Conservation (phyloP, 2,329 filamentous ascomycete genomes). For the Pseudogymnoascus sp. region DNA sequence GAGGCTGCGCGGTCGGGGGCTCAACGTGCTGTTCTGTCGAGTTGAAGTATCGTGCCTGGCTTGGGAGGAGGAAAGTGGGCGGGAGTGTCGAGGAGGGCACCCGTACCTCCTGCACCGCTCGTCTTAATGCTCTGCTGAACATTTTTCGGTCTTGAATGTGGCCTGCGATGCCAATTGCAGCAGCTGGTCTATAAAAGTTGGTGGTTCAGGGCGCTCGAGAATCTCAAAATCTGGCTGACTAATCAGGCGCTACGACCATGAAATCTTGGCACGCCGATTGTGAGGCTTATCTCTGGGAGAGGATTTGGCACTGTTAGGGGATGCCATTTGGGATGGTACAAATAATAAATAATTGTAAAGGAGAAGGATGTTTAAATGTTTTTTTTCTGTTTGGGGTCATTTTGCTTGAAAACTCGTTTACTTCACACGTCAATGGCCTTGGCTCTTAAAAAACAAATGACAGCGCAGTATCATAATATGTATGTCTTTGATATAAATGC, state of each 20-base stretch:
- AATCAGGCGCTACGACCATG: background rate
- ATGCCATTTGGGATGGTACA: constrained; percentile 73
- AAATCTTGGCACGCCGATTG: constrained; percentile 6
- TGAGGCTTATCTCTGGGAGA: constrained; percentile 55
- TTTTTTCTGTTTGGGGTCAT: background rate
- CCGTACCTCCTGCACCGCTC: constrained; percentile 54
- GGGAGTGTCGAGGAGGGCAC: constrained; percentile 33
- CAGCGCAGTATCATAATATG: background rate
- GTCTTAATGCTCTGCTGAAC: constrained; percentile 45
- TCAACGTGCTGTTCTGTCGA: constrained; percentile 43
- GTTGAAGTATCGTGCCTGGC: constrained; percentile 35
- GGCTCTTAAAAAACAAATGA: background rate
- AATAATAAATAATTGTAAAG: constrained; percentile 43
- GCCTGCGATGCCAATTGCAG: constrained; percentile 1
- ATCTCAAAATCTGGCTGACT: constrained; percentile 9
- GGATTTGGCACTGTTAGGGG: constrained; percentile 80
- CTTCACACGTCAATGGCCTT: background rate
- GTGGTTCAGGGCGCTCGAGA: constrained; percentile 7
- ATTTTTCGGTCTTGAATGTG: constrained; percentile 17
- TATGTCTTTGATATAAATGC: background rate
- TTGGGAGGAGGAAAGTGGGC: constrained; percentile 43
- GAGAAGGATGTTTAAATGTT: constrained; percentile 48
- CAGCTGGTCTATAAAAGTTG: background rate
- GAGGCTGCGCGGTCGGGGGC: constrained; percentile 18
- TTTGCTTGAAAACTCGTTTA: background rate